Base-by-base conservation (phyloP, 2,329 filamentous ascomycete genomes). In the Stagonosporopsis chrysanthemi region DNA sequence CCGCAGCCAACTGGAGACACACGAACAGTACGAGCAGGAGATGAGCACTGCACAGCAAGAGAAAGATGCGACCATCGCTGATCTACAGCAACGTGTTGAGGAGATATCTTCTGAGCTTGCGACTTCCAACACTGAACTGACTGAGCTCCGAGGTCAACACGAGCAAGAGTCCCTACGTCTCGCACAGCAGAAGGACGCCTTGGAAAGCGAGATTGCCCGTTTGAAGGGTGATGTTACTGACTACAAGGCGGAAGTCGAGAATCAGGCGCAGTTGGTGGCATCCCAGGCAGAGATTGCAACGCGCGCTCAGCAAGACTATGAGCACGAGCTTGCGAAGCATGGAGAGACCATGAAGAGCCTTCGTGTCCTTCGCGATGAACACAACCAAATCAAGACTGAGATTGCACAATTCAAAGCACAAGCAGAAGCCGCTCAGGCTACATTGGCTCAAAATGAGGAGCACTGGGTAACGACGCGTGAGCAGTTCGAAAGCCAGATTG, bases 301-400 rank as follows among this genome's bases (percentile, higher is more conserved):
- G 50, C 90, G 92, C 75, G 92, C 95, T 3, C 95, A 99, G 74
- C 90, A 96, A 72, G 93, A 95, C 66, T 99, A 99, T 72, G 96
- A 99, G 75, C 88, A 88, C 61, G 95, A 99, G 75, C 84, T 99
- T 11, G 86, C 97, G 69, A 97, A 95, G 79, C 95, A 99, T 77
- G 94, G 93, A 1, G 92, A 97, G 64, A 95, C 94, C n/a, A 91
- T 94, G 12, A 93, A 92, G 77, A 86, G 87, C 33, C 82, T 97
- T 14, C 92, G 96, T 66, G 83, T 83, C 50, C 82, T 97, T 45
- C 90, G 95, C 48, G 82, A 83, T 4, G 92, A 98, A 63, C 86
- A 90, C 76, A 95, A 96, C 69, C 82, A 91, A 65, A 79, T 98
- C 60, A 93, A 91, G 78, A 89, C 90, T 0, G 86, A 96, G 58